Base-by-base conservation (phyloP, 2,329 filamentous ascomycete genomes). In the Diaporthe australafricana region DNA sequence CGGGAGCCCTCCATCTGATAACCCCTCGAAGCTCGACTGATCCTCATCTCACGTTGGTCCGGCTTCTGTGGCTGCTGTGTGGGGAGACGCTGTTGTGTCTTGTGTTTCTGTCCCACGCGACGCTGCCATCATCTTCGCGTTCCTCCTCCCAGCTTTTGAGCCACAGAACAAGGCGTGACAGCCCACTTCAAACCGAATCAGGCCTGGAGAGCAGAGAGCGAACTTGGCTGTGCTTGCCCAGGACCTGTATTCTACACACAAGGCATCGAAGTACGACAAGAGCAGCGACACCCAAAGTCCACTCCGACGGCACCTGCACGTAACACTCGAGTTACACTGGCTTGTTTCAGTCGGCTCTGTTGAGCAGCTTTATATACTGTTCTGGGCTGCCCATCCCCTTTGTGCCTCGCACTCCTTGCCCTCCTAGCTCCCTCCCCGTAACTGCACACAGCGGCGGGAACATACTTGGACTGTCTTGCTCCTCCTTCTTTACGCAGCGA, bases 401-500 rank as follows among this genome's bases (percentile, higher is more conserved):
- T 62, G 67, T 71, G 57, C 57, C 48, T 56, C 66, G 60, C 69
- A 70, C 35, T 66, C 66, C 70, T 72, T 74, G 53, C 68, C 63
- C 50, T 76, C 70, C 68, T 71, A 57, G 70, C 60, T 66, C 71
- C 71, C 70, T 68, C 47, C 50, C 67, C 57, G 72, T 75, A 74
- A 70, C 69, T 69, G 68, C 70, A 73, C 73, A 75, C 74, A 72
- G 71, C 75, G 70, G 72, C 74, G 75, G 75, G 75, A 74, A 70
- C 75, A 73, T 75, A 74, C 72, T 72, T 70, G 70, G 55, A 55
- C 68, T 77, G 73, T 74, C 73, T 75, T 66, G 72, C 74, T 63
- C 69, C 56, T 53, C 53, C 47, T 56, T 22, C 63, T 45, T 30
- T 62, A 32, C 16, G 52, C 50, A 35, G 55, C 55, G 42, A 48